Evolutionary conservation across 1,139 yeast species (phyloP).

Genomic region (Suhomyces guaymorum): DNA sequence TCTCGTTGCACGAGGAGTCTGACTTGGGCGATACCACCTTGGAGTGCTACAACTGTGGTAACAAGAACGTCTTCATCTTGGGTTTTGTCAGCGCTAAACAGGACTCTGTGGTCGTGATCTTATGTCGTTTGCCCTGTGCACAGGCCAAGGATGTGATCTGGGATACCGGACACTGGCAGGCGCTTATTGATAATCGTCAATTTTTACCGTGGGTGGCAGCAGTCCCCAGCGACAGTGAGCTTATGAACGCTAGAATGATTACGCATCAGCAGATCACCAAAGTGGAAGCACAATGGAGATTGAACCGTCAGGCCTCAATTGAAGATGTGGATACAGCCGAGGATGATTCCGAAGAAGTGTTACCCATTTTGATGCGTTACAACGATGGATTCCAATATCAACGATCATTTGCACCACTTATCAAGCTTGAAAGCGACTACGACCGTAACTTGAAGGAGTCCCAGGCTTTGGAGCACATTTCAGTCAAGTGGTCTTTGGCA

Average conservation of each 20-base stretch:
- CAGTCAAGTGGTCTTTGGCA: conserved; percentile 74
- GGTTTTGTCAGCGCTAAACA: conserved; percentile 90
- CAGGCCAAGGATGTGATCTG: conserved; percentile 72
- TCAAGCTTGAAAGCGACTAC: conserved; percentile 77
- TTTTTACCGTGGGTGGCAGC: conserved; percentile 82
- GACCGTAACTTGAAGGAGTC: conserved; percentile 77
- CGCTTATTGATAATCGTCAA: conserved; percentile 77
- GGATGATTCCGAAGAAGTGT: conserved; percentile 60
- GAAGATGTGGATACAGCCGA: conserved; percentile 51
- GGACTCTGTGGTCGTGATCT: conserved; percentile 81
- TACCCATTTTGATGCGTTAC: conserved; percentile 75
- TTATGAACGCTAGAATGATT: conserved; percentile 53
- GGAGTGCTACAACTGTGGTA: conserved; percentile 92
- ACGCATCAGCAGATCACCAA: conserved; percentile 67
- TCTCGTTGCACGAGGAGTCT: conserved; percentile 74
- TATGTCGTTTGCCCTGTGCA: conserved; percentile 91
- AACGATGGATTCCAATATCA: conserved; percentile 87
- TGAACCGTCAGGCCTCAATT: conserved; percentile 67
- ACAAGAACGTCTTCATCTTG: conserved; percentile 72
- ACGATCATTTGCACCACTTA: conserved; percentile 79
- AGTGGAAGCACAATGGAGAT: conserved; percentile 82
- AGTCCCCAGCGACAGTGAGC: conserved; percentile 64
- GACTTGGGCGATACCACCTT: conserved; percentile 82
- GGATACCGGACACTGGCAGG: conserved; percentile 90
- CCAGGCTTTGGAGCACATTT: conserved; percentile 72